These are phyloP conservation scores for Tripterygium wilfordii DNA, from an alignment of 177 flowering plant genomes.

Conservation along the genomic window DNA sequence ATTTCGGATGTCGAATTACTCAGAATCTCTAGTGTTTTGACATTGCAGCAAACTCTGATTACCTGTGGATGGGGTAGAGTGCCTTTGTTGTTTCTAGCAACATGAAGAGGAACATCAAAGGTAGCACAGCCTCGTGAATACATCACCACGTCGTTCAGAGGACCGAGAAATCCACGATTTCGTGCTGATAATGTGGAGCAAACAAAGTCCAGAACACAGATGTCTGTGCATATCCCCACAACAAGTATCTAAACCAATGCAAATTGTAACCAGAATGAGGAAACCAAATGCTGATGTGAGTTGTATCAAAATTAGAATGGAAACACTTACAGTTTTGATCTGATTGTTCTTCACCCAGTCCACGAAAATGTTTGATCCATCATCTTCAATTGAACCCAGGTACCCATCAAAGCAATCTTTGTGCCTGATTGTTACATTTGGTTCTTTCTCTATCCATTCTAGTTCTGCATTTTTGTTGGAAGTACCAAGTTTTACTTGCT, in stretches of 20 bases:
- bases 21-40: too few relatives aligned
- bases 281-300: too few relatives aligned
- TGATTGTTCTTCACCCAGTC: conserved; percentile 40
- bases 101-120: conserved; percentile 32
- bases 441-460: conserved; percentile 33
- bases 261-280: not conserved
- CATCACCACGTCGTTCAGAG: conserved; percentile 35
- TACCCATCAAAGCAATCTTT: conserved; percentile 45
- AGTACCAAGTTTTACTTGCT: too few relatives aligned
- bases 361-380: conserved; percentile 37
- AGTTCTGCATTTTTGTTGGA: conserved; percentile 30
- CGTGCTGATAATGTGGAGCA: conserved; percentile 42
- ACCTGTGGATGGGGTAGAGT: conserved; percentile 46
- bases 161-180: conserved; percentile 28
- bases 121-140: conserved; percentile 42
- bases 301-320: too few relatives aligned
- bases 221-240: conserved; percentile 44
- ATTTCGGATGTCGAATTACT: too few relatives aligned
- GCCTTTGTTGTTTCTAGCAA: conserved; percentile 22
- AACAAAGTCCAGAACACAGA: conserved; percentile 45
- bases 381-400: conserved; percentile 33
- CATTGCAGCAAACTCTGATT: too few relatives aligned
- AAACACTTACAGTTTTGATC: conserved; percentile 24
- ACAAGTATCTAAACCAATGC: conserved; percentile 26
- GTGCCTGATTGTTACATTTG: conserved; percentile 40